Conservation (phyloP, 257 asterid genomes). For the Echites panduratus region DNA sequence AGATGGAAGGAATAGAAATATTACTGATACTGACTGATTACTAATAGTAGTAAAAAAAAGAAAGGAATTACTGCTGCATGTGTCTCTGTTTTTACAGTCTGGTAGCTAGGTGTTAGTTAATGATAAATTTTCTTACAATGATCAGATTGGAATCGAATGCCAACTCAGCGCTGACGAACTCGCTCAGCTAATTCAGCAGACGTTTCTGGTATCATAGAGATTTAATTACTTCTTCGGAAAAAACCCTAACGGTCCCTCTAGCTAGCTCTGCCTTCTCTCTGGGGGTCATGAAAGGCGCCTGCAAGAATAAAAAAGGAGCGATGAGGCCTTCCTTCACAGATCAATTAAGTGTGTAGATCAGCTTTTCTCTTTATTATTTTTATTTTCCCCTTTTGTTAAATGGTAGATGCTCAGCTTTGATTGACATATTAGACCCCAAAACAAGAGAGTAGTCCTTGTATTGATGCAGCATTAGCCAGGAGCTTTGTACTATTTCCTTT, state of each 20-base stretch:
- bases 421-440: background rate
- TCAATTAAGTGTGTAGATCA: too few relatives aligned
- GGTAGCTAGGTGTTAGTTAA: background rate
- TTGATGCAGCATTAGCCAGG: background rate
- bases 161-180: conserved; percentile 93
- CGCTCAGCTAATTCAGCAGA: conserved; percentile 84
- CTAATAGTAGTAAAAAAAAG: too few relatives aligned
- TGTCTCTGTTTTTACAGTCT: background rate
- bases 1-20: background rate
- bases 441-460: background rate
- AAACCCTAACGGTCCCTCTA: background rate
- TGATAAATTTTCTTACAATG: background rate
- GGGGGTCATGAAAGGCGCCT: too few relatives aligned
- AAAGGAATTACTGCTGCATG: background rate
- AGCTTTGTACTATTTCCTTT: too few relatives aligned
- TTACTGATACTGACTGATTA: too few relatives aligned
- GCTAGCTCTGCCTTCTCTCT: background rate
- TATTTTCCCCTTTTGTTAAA: background rate
- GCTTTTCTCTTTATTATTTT: too few relatives aligned
- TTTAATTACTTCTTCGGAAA: background rate
- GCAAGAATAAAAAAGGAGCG: too few relatives aligned
- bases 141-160: conserved; percentile 90
- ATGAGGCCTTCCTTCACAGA: too few relatives aligned
- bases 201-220: conserved; percentile 35
- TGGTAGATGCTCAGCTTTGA: background rate